These are phyloP conservation scores for Houttuynia cordata DNA, from an alignment of 164 flowering plant genomes.

Conservation along the genomic window DNA sequence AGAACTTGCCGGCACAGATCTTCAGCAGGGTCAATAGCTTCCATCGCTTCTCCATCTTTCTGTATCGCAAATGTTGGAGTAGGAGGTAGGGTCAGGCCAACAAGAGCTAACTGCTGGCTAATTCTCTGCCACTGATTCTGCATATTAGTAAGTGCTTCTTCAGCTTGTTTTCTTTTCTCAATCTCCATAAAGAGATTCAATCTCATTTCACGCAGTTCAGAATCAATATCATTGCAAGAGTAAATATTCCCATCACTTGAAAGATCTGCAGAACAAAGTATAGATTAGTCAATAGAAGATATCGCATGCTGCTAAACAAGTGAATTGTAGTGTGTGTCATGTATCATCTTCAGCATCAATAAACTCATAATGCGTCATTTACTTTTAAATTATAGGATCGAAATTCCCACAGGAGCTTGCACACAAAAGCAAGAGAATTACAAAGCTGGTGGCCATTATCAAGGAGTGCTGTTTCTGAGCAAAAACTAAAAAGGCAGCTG, in stretches of 20 bases:
- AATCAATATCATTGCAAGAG: constrained; percentile 23
- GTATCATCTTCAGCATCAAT: neutral
- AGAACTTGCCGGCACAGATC: constrained; percentile 47
- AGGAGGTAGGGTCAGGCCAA: constrained; percentile 47
- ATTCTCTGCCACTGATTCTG: constrained; percentile 52
- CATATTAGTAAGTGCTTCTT: constrained; percentile 43
- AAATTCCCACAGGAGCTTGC: no score
- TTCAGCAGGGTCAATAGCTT: constrained; percentile 24
- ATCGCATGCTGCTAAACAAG: neutral
- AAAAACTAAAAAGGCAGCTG: neutral
- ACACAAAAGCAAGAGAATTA: neutral
- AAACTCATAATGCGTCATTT: no score
- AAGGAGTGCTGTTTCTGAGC: no score
- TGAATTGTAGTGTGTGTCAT: neutral
- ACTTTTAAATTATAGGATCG: no score
- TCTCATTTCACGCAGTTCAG: constrained; percentile 61
- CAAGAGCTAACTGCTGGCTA: constrained; percentile 34
- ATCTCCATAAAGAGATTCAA: constrained; percentile 63
- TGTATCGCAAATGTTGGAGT: constrained; percentile 11
- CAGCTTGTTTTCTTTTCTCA: constrained; percentile 74
- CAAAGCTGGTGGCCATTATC: neutral
- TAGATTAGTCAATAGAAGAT: neutral
- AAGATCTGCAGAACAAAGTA: neutral
- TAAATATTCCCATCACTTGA: neutral
- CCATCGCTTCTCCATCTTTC: constrained; percentile 19